These are phyloP conservation scores for Clarireedia monteithiana DNA, from an alignment of 2,329 filamentous ascomycete genomes.

Conservation along the genomic window DNA sequence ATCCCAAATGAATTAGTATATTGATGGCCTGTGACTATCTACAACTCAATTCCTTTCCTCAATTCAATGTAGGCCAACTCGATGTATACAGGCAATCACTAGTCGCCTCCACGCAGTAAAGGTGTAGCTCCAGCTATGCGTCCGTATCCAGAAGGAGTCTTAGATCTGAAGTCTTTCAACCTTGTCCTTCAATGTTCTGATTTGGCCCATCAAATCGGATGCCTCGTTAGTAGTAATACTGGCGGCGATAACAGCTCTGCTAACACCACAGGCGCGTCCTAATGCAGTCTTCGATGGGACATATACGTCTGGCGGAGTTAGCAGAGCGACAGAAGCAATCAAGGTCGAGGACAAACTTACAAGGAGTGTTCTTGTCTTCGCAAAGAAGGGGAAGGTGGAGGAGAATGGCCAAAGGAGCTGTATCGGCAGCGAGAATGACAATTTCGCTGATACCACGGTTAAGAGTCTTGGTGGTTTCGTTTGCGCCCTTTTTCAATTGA, in stretches of 20 bases:
- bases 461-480: conserved; percentile 80
- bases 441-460: conserved; percentile 88
- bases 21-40: neutral
- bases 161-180: conserved; percentile 94
- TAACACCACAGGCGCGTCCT: conserved; percentile 84
- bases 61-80: neutral
- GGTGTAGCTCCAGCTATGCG: conserved; percentile 5
- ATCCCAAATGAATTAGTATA: neutral
- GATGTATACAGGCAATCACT: neutral
- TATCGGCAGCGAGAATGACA: conserved; percentile 84
- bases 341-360: too few relatives aligned
- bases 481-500: conserved; percentile 84
- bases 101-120: conserved; percentile 6
- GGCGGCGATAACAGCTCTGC: conserved; percentile 76
- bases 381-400: conserved; percentile 83
- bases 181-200: conserved; percentile 85
- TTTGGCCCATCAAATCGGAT: conserved; percentile 79
- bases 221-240: conserved; percentile 90
- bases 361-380: conserved; percentile 72
- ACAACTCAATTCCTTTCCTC: neutral
- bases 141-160: conserved; percentile 20
- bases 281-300: conserved; percentile 75
- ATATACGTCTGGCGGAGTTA: conserved; percentile 44
- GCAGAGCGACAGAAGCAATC: too few relatives aligned
- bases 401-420: conserved; percentile 77